Evolutionary conservation across 495 filamentous ascomycete genomes (phyloP), one percentile per base, ranked within the genome.

Genomic region (Aspergillus heteromorphus): DNA sequence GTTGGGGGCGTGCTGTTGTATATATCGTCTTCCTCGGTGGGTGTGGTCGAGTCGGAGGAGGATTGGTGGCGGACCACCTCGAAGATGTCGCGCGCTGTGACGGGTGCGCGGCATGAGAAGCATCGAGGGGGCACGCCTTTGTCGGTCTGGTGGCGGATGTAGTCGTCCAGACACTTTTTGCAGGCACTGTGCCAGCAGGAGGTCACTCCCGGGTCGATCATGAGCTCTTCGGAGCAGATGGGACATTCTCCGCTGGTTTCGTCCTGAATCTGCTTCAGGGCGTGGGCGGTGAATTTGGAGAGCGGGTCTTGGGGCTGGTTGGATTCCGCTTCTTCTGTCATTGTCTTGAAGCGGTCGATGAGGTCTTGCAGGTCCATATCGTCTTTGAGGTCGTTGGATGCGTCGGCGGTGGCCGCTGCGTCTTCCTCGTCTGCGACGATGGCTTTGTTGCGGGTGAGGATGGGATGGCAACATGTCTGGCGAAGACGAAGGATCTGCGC

Each of bases 131-230:
- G 54, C 52, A 87, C 79, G 25, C 85, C 83, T 60, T 85, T 88
- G 57, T 88, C 83, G 29, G 79, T 86, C 60, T 95, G 88, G 66
- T 96, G 90, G 57, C 83, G 83, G 55, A 98, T 91, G 63, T 91
- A 95, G 60, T 91, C 84, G 4, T 89, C 70, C 20, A 96, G 77
- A 61, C 93, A 98, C 42, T 89, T 84, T 69, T 93, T 95, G 77
- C 93, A 98, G 2, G 93, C 92, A 19, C 87, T 90, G 68, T 98
- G 93, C 88, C 92, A 97, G 71, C 93, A 98, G 0, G 90, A 88
- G 0, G 93, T 96, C 0, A 98, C 92, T 1, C 89, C 86, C 54
- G 95, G 92, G 41, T 96, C 87, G 41, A 87, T 81, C 89, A 97
- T 96, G 6, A 91, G 91, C 65, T 96, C 93, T 65, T 96, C 91